Evolutionary conservation across 805 yeast genomes (phyloP), one percentile per base, ranked within the genome.

Genomic region (Ogataea haglerorum): DNA sequence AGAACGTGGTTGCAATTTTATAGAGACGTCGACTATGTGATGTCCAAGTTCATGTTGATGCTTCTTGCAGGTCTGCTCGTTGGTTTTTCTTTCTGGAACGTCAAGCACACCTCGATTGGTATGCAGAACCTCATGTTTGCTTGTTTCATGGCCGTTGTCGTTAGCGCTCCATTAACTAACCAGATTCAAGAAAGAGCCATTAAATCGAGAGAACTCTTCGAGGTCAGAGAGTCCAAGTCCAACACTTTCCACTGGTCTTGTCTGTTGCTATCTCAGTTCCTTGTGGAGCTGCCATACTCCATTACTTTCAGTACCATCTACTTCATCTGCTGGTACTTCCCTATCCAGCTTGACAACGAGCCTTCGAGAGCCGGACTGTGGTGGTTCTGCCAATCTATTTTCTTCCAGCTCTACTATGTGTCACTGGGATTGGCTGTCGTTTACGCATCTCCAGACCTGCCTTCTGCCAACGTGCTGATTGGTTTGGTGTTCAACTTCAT

Each of bases 161-260:
- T 75, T 10, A 77, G 78, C 60, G 68, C 82, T 63, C 69, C 83
- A 21, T 64, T 79, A 38, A 72, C 78, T 37, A 78, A 82, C 55
- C 88, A 82, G 63, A 73, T 80, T 48, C 84, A 80, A 54, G 78
- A 71, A 19, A 70, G 73, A 41, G 82, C 82, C 18, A 69, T 76
- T 32, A 66, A 63, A 14, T 69, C 80, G 15, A 72, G 89, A 53
- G 82, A 78, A 42, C 58, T 82, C 29, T 84, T 64, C 54, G 90
- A 83, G 59, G 85, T 76, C 10, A 72, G 91, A 54, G 91, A 84
- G 56, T 69, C 78, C 15, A 73, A 79, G 43, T 79, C 86, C 4
- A 82, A 82, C 54, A 84, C 85, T 29, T 84, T 78, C 66, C 83
- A 80, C 53, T 84, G 90, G 90, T 67, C 78, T 19, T 60, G 73